Evolutionary conservation across 495 filamentous ascomycete species (phyloP).

Genomic region (Venustampulla echinocandica): DNA sequence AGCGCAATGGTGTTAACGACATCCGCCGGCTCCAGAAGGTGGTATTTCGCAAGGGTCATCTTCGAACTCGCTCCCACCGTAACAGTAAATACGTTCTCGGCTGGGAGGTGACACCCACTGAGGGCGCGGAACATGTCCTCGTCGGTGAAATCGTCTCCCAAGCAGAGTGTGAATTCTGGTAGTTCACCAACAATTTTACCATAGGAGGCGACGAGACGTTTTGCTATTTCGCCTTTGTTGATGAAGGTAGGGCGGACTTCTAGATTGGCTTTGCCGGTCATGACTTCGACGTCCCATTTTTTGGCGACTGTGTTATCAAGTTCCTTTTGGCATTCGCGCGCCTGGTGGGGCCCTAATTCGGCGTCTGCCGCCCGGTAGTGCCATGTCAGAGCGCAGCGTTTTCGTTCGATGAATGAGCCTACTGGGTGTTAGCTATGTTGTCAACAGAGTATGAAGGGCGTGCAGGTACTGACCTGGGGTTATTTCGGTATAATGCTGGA

Average conservation of each 20-base stretch:
- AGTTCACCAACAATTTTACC: slow-evolving; percentile 33
- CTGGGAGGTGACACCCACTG: slow-evolving; percentile 44
- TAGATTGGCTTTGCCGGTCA: slow-evolving; percentile 90
- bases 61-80: slow-evolving; percentile 83
- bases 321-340: slow-evolving; percentile 65
- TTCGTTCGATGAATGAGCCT: slow-evolving; percentile 86
- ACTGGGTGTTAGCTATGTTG: slow-evolving; percentile 20
- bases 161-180: slow-evolving; percentile 76
- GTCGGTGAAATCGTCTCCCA: slow-evolving; percentile 93
- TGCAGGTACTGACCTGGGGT: slow-evolving; percentile 53
- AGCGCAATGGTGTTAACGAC: slow-evolving; percentile 72
- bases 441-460: neutral
- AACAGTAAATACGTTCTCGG: slow-evolving; percentile 68
- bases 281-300: slow-evolving; percentile 84
- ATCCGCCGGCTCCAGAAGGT: slow-evolving; percentile 77
- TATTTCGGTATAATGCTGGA: slow-evolving; percentile 74
- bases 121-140: slow-evolving; percentile 79
- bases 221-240: slow-evolving; percentile 92
- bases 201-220: slow-evolving; percentile 63
- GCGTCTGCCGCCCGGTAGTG: slow-evolving; percentile 89
- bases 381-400: slow-evolving; percentile 90
- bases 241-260: slow-evolving; percentile 94
- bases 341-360: slow-evolving; percentile 66
- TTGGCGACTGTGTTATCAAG: slow-evolving; percentile 65
- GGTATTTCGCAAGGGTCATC: slow-evolving; percentile 77